Evolutionary conservation across 768 basidiomycete species (phyloP).

Genomic region (Pisolithus albus): DNA sequence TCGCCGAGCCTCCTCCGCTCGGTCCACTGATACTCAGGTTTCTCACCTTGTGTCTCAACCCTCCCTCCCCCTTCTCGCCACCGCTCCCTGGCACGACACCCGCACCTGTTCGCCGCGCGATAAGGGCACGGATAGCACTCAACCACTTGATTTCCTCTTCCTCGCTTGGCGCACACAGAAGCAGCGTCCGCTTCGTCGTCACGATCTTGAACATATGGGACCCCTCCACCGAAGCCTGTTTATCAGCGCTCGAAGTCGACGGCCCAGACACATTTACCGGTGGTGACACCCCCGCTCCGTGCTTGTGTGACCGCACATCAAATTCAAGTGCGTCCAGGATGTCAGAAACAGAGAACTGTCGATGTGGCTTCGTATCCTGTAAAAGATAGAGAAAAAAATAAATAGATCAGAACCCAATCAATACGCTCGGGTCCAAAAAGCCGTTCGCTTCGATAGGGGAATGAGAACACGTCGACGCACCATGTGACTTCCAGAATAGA

Average conservation of each 20-base stretch:
- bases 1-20: constrained; percentile 13
- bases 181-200: constrained; percentile 83
- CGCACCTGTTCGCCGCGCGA: constrained; percentile 60
- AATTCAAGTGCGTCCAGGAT: constrained; percentile 92
- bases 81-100: constrained; percentile 45
- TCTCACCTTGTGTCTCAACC: constrained; percentile 42
- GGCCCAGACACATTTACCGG: constrained; percentile 27
- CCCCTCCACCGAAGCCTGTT: constrained; percentile 38
- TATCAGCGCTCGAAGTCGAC: constrained; percentile 30
- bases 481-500: constrained; percentile 94
- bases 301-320: constrained; percentile 52
- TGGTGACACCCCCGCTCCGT: constrained; percentile 32
- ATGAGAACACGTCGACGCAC: constrained; percentile 39
- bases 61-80: constrained; percentile 19
- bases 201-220: constrained; percentile 89
- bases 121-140: constrained; percentile 86
- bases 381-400: neutral
- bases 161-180: constrained; percentile 91
- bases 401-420: constrained; percentile 3
- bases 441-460: neutral
- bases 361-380: constrained; percentile 86
- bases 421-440: constrained; percentile 1
- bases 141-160: constrained; percentile 99
- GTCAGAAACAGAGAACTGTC: constrained; percentile 75
- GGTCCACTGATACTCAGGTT: constrained; percentile 39